Evolutionary conservation across 2,329 filamentous ascomycete genomes (phyloP).

Genomic region (Lecanoromycetidae sp.): DNA sequence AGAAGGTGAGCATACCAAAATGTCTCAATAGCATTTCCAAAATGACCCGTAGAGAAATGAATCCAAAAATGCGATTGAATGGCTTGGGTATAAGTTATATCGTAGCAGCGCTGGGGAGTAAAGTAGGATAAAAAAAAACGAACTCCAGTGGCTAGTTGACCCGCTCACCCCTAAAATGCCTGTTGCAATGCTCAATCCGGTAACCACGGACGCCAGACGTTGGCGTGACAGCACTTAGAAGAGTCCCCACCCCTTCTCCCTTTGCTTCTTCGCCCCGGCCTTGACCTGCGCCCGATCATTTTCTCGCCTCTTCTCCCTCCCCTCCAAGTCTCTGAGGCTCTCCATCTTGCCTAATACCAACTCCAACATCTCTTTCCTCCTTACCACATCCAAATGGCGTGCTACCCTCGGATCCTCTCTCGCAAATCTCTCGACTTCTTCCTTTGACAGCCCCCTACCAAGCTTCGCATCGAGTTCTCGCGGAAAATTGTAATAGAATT

Average conservation of each 20-base stretch:
- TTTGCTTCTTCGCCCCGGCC: slow-evolving; percentile 6
- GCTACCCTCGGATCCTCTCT: slow-evolving; percentile 85
- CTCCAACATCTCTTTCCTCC: slow-evolving; percentile 83
- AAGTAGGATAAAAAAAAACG: too few species aligned
- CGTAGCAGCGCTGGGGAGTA: too few species aligned
- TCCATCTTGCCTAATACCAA: slow-evolving; percentile 94
- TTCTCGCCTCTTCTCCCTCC: slow-evolving; percentile 49
- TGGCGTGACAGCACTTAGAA: background rate
- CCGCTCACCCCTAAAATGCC: too few species aligned
- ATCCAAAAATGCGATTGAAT: too few species aligned
- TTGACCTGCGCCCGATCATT: slow-evolving; percentile 21
- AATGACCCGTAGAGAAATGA: too few species aligned
- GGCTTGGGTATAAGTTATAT: too few species aligned
- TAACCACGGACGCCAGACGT: too few species aligned
- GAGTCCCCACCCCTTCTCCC: slow-evolving; percentile 12
- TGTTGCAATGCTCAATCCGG: too few species aligned
- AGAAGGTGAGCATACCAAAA: too few species aligned
- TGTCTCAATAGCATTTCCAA: too few species aligned
- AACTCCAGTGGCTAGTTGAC: too few species aligned
- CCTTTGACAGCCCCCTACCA: slow-evolving; percentile 63
- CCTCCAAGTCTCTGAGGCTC: slow-evolving; percentile 70
- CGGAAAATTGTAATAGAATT: slow-evolving; percentile 97
- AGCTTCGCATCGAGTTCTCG: slow-evolving; percentile 79
- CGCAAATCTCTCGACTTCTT: slow-evolving; percentile 79
- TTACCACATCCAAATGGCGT: slow-evolving; percentile 81